phyloP scores from a whole-genome alignment of 768 basidiomycete genomes.

The Russula olivacea region DNA sequence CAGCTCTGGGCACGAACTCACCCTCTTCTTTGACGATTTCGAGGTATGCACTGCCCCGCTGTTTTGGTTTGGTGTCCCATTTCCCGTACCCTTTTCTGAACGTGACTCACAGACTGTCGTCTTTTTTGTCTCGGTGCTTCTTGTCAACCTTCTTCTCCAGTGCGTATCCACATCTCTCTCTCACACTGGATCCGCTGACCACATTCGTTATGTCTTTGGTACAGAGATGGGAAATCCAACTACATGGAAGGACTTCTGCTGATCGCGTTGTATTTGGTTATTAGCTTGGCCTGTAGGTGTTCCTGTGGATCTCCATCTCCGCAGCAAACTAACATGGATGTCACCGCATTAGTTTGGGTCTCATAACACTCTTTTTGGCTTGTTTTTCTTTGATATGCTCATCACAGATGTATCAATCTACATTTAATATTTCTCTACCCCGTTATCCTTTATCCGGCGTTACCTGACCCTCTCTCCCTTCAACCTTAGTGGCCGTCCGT shows the following conservation, averaged over 20 bases:
- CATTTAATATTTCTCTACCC: neutral
- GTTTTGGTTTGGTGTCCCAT: neutral
- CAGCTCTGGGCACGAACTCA: slow-evolving; percentile 64
- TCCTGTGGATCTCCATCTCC: neutral
- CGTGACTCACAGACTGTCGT: slow-evolving; percentile 54
- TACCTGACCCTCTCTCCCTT: neutral
- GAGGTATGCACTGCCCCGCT: slow-evolving; percentile 44
- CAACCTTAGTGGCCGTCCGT: neutral
- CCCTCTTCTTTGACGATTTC: slow-evolving; percentile 80
- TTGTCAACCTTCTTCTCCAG: slow-evolving; percentile 81
- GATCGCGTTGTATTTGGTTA: slow-evolving; percentile 69
- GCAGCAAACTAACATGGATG: slow-evolving; percentile 5
- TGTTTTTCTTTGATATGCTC: neutral
- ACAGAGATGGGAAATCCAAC: slow-evolving; percentile 77
- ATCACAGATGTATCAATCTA: neutral
- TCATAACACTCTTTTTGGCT: no score
- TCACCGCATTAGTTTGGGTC: slow-evolving; percentile 28
- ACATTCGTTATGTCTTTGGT: neutral
- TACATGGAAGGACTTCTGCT: slow-evolving; percentile 90
- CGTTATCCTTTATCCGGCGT: neutral
- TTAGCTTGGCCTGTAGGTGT: slow-evolving; percentile 68
- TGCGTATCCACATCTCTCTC: slow-evolving; percentile 32
- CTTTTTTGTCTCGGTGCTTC: slow-evolving; percentile 81
- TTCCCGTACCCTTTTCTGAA: neutral
- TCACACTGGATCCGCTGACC: neutral